phyloP scores from a whole-genome alignment of 306 rosid species.

The Vicia sativa region DNA sequence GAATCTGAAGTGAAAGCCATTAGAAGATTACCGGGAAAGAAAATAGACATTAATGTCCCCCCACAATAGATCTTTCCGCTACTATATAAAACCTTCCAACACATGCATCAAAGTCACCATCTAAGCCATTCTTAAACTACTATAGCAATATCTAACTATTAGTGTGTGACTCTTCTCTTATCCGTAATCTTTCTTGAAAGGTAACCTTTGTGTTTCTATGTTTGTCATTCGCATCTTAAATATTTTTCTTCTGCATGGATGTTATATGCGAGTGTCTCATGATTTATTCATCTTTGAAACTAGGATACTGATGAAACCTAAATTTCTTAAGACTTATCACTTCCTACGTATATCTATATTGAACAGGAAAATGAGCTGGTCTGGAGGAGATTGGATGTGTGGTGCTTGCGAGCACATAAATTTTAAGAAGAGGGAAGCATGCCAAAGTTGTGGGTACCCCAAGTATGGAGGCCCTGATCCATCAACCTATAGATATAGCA shows the following conservation, averaged over 20 bases:
- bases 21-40: constrained; percentile 45
- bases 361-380: constrained; percentile 79
- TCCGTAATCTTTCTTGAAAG: constrained; percentile 43
- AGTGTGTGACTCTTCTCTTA: constrained; percentile 17
- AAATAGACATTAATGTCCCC: constrained; percentile 57
- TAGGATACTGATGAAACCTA: constrained; percentile 22
- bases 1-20: constrained; percentile 48
- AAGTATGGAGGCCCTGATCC: constrained; percentile 92
- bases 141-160: constrained; percentile 12
- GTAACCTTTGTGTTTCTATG: constrained; percentile 44
- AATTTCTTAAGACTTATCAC: constrained; percentile 24
- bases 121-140: too few species aligned
- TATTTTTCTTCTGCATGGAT: constrained; percentile 26
- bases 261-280: constrained; percentile 10
- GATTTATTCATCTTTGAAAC: constrained; percentile 20
- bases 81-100: constrained; percentile 40
- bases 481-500: constrained; percentile 60
- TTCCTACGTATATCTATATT: not conserved
- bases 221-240: constrained; percentile 21
- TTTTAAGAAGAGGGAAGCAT: constrained; percentile 83
- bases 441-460: constrained; percentile 84
- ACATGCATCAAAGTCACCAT: too few species aligned
- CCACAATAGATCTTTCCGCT: constrained; percentile 40
- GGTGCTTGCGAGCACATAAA: constrained; percentile 85
- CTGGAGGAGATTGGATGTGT: constrained; percentile 97